A percentile compares a stretch with the other conserved stretches of the same genome.
Evolutionary conservation across 2,329 filamentous ascomycete genomes (phyloP).

Genomic region (Sclerotinia borealis): DNA sequence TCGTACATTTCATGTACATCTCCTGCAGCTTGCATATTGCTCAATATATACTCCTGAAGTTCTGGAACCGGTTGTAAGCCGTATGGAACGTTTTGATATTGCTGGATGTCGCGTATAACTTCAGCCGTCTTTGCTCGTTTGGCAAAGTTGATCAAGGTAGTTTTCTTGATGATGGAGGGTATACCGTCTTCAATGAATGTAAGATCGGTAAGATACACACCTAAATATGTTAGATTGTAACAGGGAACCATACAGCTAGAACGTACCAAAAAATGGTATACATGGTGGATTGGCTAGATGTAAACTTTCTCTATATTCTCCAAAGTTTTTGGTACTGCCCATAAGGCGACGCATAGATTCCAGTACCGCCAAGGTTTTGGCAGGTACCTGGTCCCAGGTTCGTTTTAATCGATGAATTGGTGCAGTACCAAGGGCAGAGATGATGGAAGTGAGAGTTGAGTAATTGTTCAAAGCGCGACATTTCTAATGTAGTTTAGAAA

Average conservation of each 20-base stretch:
- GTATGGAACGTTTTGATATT: slow-evolving; percentile 98
- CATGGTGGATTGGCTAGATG: slow-evolving; percentile 93
- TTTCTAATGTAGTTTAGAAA: slow-evolving; percentile 55
- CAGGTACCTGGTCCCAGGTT: slow-evolving; percentile 91
- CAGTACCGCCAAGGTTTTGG: slow-evolving; percentile 70
- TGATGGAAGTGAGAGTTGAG: slow-evolving; percentile 94
- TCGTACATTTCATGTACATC: slow-evolving; percentile 99
- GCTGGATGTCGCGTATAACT: slow-evolving; percentile 96
- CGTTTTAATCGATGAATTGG: slow-evolving; percentile 89
- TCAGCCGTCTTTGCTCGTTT: slow-evolving; percentile 97
- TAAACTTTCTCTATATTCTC: slow-evolving; percentile 87
- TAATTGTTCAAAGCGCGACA: slow-evolving; percentile 93
- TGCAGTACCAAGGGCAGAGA: slow-evolving; percentile 88
- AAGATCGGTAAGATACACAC: slow-evolving; percentile 92
- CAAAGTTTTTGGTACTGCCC: slow-evolving; percentile 97
- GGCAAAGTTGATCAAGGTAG: slow-evolving; percentile 95
- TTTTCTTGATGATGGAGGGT: slow-evolving; percentile 91
- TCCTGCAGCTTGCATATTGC: slow-evolving; percentile 89
- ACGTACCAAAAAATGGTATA: slow-evolving; percentile 92
- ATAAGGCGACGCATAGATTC: slow-evolving; percentile 93
- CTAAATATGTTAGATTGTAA: slow-evolving; percentile 39
- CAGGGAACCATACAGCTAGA: background rate
- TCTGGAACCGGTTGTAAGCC: slow-evolving; percentile 82
- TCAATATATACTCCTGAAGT: slow-evolving; percentile 92
- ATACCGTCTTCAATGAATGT: slow-evolving; percentile 99